Evolutionary conservation across 768 basidiomycete genomes (phyloP).

Genomic region (Grammothele lineata): DNA sequence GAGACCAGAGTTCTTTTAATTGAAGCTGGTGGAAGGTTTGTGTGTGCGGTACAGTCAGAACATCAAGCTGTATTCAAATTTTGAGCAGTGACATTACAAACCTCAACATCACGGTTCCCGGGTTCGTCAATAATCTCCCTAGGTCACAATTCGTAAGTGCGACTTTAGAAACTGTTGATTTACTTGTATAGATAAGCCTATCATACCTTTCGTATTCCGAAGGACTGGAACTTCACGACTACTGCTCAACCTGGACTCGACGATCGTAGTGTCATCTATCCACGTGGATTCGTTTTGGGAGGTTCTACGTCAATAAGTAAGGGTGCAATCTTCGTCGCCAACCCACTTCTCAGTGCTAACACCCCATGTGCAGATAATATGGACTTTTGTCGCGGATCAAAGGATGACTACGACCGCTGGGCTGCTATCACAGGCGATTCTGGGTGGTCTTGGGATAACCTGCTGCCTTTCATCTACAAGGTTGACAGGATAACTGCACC

Average conservation of each 20-base stretch:
- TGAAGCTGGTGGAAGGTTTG: too few species aligned
- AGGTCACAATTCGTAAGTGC: too few species aligned
- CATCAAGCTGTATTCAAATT: too few species aligned
- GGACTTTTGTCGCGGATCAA: not conserved
- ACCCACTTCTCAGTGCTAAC: not conserved
- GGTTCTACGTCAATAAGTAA: constrained; percentile 23
- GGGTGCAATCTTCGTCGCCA: not conserved
- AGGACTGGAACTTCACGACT: constrained; percentile 27
- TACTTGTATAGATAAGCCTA: too few species aligned
- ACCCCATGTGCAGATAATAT: not conserved
- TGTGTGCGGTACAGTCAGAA: too few species aligned
- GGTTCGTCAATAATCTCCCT: too few species aligned
- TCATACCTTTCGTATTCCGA: not conserved
- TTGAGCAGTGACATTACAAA: too few species aligned
- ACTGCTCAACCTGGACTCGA: constrained; percentile 17
- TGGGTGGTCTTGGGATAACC: constrained; percentile 2
- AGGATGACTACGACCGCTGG: constrained; percentile 1
- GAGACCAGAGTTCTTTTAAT: too few species aligned
- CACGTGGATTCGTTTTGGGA: constrained; percentile 22
- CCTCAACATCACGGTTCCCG: too few species aligned
- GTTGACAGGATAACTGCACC: not conserved
- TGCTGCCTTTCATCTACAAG: constrained; percentile 1
- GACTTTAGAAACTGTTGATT: too few species aligned
- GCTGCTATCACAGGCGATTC: not conserved
- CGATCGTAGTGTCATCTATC: constrained; percentile 16